A percentile compares a stretch with the other conserved stretches of the same genome.
Evolutionary conservation across 441 rosid species (phyloP).

Genomic region (Flueggea neowawraea): DNA sequence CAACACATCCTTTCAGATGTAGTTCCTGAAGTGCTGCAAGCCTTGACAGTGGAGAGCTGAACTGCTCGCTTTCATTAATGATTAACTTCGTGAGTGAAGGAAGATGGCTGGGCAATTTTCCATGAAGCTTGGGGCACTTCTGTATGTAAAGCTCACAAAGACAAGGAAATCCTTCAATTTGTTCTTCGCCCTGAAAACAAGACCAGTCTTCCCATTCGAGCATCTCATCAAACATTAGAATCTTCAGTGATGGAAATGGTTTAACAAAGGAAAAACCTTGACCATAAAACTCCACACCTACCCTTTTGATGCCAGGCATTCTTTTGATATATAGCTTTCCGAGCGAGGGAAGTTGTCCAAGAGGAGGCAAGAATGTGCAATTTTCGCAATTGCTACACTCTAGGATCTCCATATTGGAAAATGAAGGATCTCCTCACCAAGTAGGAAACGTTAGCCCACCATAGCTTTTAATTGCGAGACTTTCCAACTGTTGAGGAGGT

Average conservation of each 20-base stretch:
- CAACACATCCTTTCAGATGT: background rate
- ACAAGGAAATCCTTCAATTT: background rate
- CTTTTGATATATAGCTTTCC: constrained; percentile 2
- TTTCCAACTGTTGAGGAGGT: constrained; percentile 14
- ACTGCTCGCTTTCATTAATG: background rate
- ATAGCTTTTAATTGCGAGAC: constrained; percentile 7
- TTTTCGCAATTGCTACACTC: constrained; percentile 9
- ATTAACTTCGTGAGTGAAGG: constrained; percentile 9
- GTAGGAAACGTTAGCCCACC: constrained; percentile 11
- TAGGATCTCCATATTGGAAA: constrained; percentile 6
- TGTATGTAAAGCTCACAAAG: constrained; percentile 8
- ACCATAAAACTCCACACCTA: constrained; percentile 18
- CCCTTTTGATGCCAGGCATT: constrained; percentile 4
- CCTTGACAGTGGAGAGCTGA: background rate
- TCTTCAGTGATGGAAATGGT: constrained; percentile 6
- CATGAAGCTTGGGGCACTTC: constrained; percentile 5
- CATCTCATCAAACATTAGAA: constrained; percentile 2
- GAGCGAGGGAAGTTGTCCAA: constrained; percentile 7
- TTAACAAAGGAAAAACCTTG: background rate
- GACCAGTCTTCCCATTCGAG: constrained; percentile 7
- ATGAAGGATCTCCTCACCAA: constrained; percentile 14
- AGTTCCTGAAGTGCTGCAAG: background rate
- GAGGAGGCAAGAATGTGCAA: constrained; percentile 14
- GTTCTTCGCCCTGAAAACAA: background rate
- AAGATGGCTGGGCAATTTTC: constrained; percentile 1